Conservation (phyloP, 306 rosid species). For the Nissolia schottii region DNA sequence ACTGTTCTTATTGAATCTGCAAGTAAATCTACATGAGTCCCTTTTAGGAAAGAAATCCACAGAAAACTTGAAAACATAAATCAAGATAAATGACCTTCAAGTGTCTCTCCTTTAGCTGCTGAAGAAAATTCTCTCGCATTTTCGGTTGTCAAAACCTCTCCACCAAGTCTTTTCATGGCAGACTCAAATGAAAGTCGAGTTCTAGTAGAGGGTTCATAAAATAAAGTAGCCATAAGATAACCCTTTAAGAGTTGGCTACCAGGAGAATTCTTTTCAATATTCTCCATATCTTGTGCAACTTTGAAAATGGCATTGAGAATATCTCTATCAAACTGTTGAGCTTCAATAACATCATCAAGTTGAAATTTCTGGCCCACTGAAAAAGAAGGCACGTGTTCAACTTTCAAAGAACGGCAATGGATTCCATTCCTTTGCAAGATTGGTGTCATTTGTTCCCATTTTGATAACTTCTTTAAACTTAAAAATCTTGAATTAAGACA, state of each 20-base stretch:
- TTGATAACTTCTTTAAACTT: constrained; percentile 19
- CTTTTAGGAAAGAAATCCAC: background rate
- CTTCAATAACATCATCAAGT: constrained; percentile 78
- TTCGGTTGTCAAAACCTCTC: constrained; percentile 90
- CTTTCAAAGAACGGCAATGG: constrained; percentile 35
- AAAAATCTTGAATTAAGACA: constrained; percentile 27
- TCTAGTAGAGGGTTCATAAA: constrained; percentile 92
- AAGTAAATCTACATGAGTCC: constrained; percentile 22
- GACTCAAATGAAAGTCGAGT: constrained; percentile 93
- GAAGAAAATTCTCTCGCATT: constrained; percentile 91
- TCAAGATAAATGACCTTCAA: constrained; percentile 55
- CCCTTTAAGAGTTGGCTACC: constrained; percentile 81
- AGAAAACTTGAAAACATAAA: background rate
- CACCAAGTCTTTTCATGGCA: constrained; percentile 93
- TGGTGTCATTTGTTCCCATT: constrained; percentile 17
- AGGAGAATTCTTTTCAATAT: constrained; percentile 61
- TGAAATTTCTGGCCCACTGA: constrained; percentile 62
- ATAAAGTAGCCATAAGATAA: constrained; percentile 88
- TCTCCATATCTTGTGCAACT: constrained; percentile 80
- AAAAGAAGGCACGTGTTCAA: constrained; percentile 32
- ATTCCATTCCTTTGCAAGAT: constrained; percentile 23
- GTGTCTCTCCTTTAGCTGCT: constrained; percentile 92
- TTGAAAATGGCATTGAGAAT: constrained; percentile 60
- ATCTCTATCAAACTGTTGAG: constrained; percentile 82
- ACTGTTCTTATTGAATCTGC: constrained; percentile 85